Evolutionary conservation across 2,329 filamentous ascomycete genomes (phyloP).

Genomic region (Xylariomycetidae sp.): DNA sequence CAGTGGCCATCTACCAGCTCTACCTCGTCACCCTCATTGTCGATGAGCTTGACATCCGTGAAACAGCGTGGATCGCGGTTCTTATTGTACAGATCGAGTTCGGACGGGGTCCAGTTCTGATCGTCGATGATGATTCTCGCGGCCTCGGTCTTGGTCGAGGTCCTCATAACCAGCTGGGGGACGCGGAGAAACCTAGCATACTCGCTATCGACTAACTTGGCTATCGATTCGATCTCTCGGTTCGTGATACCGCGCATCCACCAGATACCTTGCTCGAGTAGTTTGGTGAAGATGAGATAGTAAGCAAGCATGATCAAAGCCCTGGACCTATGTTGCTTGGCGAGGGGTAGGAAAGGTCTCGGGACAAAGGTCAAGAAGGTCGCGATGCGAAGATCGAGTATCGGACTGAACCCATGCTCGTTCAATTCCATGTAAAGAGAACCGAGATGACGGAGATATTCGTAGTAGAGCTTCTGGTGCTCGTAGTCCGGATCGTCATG

Average conservation of each 20-base stretch:
- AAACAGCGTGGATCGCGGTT: conserved; percentile 16
- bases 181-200: conserved; percentile 37
- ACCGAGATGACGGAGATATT: conserved; percentile 43
- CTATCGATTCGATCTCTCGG: conserved; percentile 40
- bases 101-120: conserved; percentile 32
- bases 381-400: conserved; percentile 43
- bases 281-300: conserved; percentile 45
- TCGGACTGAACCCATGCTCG: conserved; percentile 34
- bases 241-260: conserved; percentile 44
- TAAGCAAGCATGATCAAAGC: conserved; percentile 47
- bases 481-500: conserved; percentile 35
- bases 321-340: conserved; percentile 34
- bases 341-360: conserved; percentile 36
- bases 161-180: conserved; percentile 32
- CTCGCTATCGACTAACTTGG: conserved; percentile 30
- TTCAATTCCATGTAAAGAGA: conserved; percentile 45
- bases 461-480: conserved; percentile 36
- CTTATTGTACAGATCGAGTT: conserved; percentile 18
- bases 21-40: conserved; percentile 11
- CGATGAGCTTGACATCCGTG: conserved; percentile 14
- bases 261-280: conserved; percentile 35
- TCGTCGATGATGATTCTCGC: conserved; percentile 39
- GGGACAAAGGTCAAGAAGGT: conserved; percentile 49
- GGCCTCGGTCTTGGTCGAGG: conserved; percentile 29
- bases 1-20: conserved; percentile 15